Conservation (phyloP, 768 basidiomycete genomes). For the Lactarius sp. region DNA sequence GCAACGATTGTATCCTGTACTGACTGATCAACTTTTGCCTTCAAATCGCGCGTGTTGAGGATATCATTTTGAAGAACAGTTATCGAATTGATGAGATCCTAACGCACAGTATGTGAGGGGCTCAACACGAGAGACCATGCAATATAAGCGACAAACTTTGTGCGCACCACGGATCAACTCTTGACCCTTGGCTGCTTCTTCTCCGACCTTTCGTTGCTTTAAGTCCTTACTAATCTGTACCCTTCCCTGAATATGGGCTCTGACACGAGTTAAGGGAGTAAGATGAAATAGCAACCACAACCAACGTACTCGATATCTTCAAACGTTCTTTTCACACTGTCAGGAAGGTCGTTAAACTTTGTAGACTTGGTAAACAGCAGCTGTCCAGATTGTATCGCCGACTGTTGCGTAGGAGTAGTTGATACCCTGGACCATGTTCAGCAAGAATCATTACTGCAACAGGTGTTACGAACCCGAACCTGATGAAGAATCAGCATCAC, state of each 20-base stretch:
- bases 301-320: slow-evolving; percentile 65
- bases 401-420: slow-evolving; percentile 7
- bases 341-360: slow-evolving; percentile 81
- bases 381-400: slow-evolving; percentile 24
- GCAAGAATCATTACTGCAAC: background rate
- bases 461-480: slow-evolving; percentile 18
- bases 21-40: slow-evolving; percentile 68
- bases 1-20: slow-evolving; percentile 78
- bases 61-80: slow-evolving; percentile 63
- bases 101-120: background rate
- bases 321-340: slow-evolving; percentile 56
- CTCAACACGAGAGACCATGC: background rate
- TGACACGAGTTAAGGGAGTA: slow-evolving; percentile 31
- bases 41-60: slow-evolving; percentile 63
- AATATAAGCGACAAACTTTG: slow-evolving; percentile 43
- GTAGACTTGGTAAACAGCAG: slow-evolving; percentile 51
- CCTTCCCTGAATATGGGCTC: slow-evolving; percentile 68
- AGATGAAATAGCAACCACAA: background rate
- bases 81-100: slow-evolving; percentile 64
- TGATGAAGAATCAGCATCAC: background rate
- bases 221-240: slow-evolving; percentile 77
- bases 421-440: slow-evolving; percentile 18
- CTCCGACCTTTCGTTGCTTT: slow-evolving; percentile 68
- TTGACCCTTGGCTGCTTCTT: slow-evolving; percentile 68
- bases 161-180: slow-evolving; percentile 62